Evolutionary conservation across 106 monocot species (phyloP).

Genomic region (Posidonia australis): DNA sequence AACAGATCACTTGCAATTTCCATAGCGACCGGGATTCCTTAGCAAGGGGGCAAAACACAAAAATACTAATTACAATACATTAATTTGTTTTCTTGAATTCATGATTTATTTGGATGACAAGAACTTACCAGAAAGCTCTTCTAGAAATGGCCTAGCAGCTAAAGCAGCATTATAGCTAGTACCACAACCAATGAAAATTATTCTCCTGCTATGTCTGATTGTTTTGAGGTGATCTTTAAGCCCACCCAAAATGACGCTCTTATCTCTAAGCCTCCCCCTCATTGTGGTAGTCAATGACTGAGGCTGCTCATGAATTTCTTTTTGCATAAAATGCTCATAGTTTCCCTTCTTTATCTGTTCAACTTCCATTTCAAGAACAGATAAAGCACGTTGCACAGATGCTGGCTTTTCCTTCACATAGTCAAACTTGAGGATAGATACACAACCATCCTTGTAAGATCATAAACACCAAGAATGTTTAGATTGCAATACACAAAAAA

Average conservation of each 20-base stretch:
- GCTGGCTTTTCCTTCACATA: constrained; percentile 81
- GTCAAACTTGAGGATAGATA: constrained; percentile 88
- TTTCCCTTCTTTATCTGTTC: constrained; percentile 99
- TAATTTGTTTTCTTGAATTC: not conserved
- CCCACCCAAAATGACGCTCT: constrained; percentile 69
- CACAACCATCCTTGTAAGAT: constrained; percentile 65
- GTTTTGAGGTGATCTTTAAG: constrained; percentile 83
- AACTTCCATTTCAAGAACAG: constrained; percentile 97
- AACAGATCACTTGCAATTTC: constrained; percentile 90
- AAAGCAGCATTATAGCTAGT: constrained; percentile 98
- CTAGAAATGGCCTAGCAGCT: constrained; percentile 81
- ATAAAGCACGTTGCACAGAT: constrained; percentile 88
- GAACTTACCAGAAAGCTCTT: constrained; percentile 70
- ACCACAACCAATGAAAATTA: constrained; percentile 91
- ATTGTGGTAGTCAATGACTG: constrained; percentile 93
- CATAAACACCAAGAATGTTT: not conserved
- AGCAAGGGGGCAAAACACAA: not conserved
- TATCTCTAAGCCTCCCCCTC: constrained; percentile 88
- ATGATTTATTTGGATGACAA: not conserved
- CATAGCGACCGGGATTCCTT: constrained; percentile 88
- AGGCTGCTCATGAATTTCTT: constrained; percentile 97
- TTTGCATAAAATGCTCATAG: constrained; percentile 98
- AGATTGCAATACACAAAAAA: not conserved
- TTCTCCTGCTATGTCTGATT: constrained; percentile 88
- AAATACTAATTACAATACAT: not conserved